These are phyloP conservation scores for Lathyrus sativus DNA, from an alignment of 306 rosid genomes.

Conservation along the genomic window DNA sequence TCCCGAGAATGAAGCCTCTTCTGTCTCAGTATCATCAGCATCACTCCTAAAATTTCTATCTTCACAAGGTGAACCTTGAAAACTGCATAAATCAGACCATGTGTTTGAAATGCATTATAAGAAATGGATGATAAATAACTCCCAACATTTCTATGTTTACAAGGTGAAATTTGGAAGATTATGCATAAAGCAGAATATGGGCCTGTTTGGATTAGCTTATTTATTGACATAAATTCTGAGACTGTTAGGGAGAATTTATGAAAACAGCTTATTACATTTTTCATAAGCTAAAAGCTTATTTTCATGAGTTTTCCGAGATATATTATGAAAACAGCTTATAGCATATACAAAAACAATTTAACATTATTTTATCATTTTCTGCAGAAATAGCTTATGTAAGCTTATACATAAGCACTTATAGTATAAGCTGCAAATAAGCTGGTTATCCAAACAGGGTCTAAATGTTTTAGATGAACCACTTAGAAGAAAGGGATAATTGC, in stretches of 20 bases:
- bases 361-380: no score
- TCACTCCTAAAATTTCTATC: conserved; percentile 94
- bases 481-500: conserved; percentile 20
- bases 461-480: conserved; percentile 18
- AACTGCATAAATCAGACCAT: conserved; percentile 55
- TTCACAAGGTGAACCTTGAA: conserved; percentile 96
- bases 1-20: conserved; percentile 90
- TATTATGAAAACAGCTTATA: no score
- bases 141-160: conserved; percentile 67
- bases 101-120: conserved; percentile 19
- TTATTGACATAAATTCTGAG: no score
- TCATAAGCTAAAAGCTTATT: no score
- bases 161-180: conserved; percentile 70
- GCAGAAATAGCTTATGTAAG: no score
- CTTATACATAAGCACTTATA: no score
- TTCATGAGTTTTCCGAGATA: no score
- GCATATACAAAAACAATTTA: no score
- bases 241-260: no score
- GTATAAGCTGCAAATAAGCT: no score
- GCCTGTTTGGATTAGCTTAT: no score
- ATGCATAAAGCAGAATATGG: conserved; percentile 39
- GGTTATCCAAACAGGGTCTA: background rate
- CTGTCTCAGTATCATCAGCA: conserved; percentile 89
- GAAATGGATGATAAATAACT: conserved; percentile 46
- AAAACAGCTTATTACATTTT: no score